These are phyloP conservation scores for Cercophora samala DNA, from an alignment of 495 filamentous ascomycete species.

Conservation along the genomic window DNA sequence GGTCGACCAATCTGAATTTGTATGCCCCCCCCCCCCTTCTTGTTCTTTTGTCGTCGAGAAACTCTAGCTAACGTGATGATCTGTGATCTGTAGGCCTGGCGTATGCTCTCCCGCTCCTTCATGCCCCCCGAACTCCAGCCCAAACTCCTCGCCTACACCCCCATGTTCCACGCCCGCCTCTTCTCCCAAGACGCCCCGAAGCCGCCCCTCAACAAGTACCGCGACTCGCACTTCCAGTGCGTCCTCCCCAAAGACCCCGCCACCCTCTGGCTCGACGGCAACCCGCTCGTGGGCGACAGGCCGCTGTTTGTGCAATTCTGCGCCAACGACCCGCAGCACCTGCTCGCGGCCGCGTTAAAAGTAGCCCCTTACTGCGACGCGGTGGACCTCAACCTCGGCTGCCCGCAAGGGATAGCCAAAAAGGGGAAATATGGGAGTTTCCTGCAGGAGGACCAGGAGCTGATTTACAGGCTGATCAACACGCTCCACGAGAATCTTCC, in stretches of 20 bases:
- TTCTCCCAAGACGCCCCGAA: constrained; percentile 53
- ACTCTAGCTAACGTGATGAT: background rate
- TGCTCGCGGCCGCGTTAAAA: constrained; percentile 70
- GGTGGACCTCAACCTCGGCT: constrained; percentile 96
- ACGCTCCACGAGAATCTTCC: constrained; percentile 67
- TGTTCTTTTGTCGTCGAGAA: background rate
- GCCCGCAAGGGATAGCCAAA: constrained; percentile 90
- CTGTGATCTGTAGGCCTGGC: constrained; percentile 68
- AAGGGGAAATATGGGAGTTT: constrained; percentile 92
- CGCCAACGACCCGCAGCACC: constrained; percentile 75
- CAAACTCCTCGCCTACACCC: constrained; percentile 75
- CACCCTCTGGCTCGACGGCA: constrained; percentile 73
- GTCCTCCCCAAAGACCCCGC: constrained; percentile 25
- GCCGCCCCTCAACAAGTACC: constrained; percentile 58
- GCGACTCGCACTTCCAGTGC: constrained; percentile 73
- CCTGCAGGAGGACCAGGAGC: constrained; percentile 84
- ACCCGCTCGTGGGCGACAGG: constrained; percentile 67
- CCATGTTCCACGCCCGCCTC: constrained; percentile 90
- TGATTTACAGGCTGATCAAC: constrained; percentile 76
- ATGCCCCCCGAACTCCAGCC: constrained; percentile 59
- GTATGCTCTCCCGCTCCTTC: constrained; percentile 89
- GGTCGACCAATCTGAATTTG: constrained; percentile 98
- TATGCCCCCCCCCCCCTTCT: constrained; percentile 43
- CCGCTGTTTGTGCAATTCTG: constrained; percentile 97
- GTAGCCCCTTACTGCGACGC: constrained; percentile 87